Base-by-base conservation (phyloP, 2,329 filamentous ascomycete genomes). In the Magnaporthales sp. region DNA sequence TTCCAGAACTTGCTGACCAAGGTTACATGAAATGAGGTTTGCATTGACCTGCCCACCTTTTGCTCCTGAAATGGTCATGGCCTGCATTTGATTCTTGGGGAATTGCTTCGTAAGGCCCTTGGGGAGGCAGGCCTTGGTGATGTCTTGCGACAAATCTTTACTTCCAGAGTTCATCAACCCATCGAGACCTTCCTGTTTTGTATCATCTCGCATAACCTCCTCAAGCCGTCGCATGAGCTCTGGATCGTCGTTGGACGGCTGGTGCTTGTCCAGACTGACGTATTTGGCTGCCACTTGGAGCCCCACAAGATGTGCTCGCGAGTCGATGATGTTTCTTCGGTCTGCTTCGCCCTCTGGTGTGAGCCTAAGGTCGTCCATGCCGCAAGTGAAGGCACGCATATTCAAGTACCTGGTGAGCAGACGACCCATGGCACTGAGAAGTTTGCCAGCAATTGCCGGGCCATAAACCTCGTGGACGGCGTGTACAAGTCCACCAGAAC, bases 31-130 rank as follows among this genome's bases (percentile, higher is more conserved):
- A 77, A 99, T 99, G 68, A 97, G 87, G 73, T 96, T 97, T 64
- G 95, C 95, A 75, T 99, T 99, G 78, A 99, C 95, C 73, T 86
- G 83, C 66, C 87, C 91, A 75, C 95, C 95, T 80, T 99, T 99
- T 65, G 95, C 95, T 77, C 95, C 95, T 67, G 95, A 97, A 15
- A 90, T 91, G 26, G 95, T 99, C 95, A 99, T 99, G 70, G 91
- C 88, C 82, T 99, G 95, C 94, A 99, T 99, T 79, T 98, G 94
- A 74, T 99, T 99, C 74, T 90, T 90, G 0, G 95, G 95, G 78
- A 99, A 99, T 8, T 91, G 87, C 79, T 98, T 99, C 73, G 91
- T 88, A 30, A 99, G 85, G 58, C 91, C 92, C 24, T 81, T 79
- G 0, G 95, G 95, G 70, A 99, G 84, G 77, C 93, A 97, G 2